Evolutionary conservation across 495 filamentous ascomycete species (phyloP).

Genomic region (Hyaloscypha variabilis): DNA sequence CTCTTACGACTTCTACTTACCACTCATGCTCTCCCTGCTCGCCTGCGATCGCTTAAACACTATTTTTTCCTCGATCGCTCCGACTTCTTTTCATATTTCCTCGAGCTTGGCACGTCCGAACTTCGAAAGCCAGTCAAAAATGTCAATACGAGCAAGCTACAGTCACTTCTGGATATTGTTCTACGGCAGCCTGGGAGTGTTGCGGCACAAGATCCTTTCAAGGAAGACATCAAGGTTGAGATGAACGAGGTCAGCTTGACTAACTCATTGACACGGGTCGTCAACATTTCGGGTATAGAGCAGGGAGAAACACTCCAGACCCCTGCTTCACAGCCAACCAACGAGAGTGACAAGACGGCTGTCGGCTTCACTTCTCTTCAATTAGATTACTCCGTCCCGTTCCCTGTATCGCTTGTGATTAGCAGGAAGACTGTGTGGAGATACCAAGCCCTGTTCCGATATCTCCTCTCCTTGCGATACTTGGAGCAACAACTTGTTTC

Average conservation of each 20-base stretch:
- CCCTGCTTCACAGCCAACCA: conserved; percentile 48
- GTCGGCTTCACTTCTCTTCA: conserved; percentile 89
- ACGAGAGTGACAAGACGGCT: conserved; percentile 82
- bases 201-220: conserved; percentile 92
- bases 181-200: conserved; percentile 94
- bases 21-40: conserved; percentile 84
- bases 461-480: conserved; percentile 84
- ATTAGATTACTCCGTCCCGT: conserved; percentile 91
- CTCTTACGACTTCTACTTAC: conserved; percentile 90
- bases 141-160: conserved; percentile 90
- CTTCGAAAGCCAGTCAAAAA: conserved; percentile 82
- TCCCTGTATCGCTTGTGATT: conserved; percentile 95
- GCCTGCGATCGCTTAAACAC: conserved; percentile 89
- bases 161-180: conserved; percentile 91
- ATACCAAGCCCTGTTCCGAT: conserved; percentile 95
- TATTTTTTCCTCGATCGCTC: conserved; percentile 99
- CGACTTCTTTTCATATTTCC: conserved; percentile 97
- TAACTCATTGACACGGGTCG: conserved; percentile 92
- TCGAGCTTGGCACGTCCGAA: conserved; percentile 86
- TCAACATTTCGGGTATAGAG: conserved; percentile 92
- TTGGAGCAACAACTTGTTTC: conserved; percentile 81
- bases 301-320: conserved; percentile 70
- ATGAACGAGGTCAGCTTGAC: conserved; percentile 95
- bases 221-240: conserved; percentile 94
- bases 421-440: conserved; percentile 93